Evolutionary conservation across 2,329 filamentous ascomycete species (phyloP).

Genomic region (Fusarium domesticum): DNA sequence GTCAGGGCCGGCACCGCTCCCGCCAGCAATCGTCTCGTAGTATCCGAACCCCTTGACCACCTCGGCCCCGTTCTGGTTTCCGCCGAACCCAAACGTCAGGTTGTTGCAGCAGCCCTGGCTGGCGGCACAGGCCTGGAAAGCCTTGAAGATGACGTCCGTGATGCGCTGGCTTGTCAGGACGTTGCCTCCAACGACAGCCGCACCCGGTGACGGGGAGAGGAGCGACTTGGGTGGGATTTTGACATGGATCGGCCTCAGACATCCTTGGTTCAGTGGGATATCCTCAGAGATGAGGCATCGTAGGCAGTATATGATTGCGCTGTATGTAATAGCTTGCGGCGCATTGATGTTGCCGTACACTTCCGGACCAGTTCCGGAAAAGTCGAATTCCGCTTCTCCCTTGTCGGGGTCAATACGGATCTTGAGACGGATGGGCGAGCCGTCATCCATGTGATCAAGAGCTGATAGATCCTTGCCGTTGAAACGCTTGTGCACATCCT

Average conservation of each 20-base stretch:
- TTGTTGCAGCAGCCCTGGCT: slow-evolving; percentile 82
- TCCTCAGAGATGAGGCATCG: slow-evolving; percentile 76
- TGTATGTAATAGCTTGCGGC: slow-evolving; percentile 77
- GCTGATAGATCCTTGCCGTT: slow-evolving; percentile 68
- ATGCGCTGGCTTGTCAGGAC: slow-evolving; percentile 52
- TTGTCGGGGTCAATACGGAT: slow-evolving; percentile 71
- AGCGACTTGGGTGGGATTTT: slow-evolving; percentile 70
- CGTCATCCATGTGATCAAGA: slow-evolving; percentile 81
- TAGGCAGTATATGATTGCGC: slow-evolving; percentile 84
- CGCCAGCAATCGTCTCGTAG: slow-evolving; percentile 62
- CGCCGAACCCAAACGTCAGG: slow-evolving; percentile 73
- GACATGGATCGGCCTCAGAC: slow-evolving; percentile 71
- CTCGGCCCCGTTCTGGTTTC: slow-evolving; percentile 38
- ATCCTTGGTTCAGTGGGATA: slow-evolving; percentile 82
- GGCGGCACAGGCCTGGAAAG: slow-evolving; percentile 75
- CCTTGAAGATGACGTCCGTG: slow-evolving; percentile 54
- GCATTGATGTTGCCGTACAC: slow-evolving; percentile 81
- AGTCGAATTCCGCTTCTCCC: slow-evolving; percentile 78
- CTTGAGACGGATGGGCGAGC: slow-evolving; percentile 70
- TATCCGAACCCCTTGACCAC: slow-evolving; percentile 44
- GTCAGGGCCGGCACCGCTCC: slow-evolving; percentile 65
- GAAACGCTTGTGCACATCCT: slow-evolving; percentile 66
- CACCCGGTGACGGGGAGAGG: slow-evolving; percentile 70
- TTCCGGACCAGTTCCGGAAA: slow-evolving; percentile 74
- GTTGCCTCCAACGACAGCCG: slow-evolving; percentile 80